Percentiles rank a stretch among this genome's conserved stretches.
phyloP scores from a whole-genome alignment of 129 eudicot genomes.

The Flaveria sonorensis region DNA sequence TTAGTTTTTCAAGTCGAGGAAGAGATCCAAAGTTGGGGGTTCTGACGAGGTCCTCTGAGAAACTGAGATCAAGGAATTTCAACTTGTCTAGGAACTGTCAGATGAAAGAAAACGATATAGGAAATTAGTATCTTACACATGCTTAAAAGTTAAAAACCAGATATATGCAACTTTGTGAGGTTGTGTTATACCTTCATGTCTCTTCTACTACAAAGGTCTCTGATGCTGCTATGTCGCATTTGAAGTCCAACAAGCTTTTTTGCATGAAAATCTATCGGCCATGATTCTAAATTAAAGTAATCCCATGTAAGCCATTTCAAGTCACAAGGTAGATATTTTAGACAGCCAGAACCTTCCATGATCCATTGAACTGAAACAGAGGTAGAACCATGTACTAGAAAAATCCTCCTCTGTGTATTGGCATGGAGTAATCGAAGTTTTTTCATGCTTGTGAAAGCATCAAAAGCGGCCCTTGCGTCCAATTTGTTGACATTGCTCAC shows the following conservation, averaged over 20 bases:
- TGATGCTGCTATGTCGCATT: conserved; percentile 16
- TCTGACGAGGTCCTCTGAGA: conserved; percentile 15
- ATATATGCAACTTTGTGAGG: background rate
- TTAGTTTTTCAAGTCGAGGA: conserved; percentile 27
- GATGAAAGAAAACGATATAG: background rate
- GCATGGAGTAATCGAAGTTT: conserved; percentile 31
- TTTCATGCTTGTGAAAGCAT: conserved; percentile 24
- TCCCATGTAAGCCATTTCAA: conserved; percentile 35
- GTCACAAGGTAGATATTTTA: conserved; percentile 19
- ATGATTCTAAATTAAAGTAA: background rate
- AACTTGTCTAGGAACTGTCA: conserved; percentile 24
- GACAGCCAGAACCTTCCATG: conserved; percentile 6
- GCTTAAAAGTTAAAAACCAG: background rate
- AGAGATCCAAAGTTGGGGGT: conserved; percentile 29
- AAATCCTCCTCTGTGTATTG: conserved; percentile 15
- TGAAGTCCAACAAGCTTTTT: conserved; percentile 29
- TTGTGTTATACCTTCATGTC: conserved; percentile 13
- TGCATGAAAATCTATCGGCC: conserved; percentile 23
- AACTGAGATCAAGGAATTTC: conserved; percentile 30
- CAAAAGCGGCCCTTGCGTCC: conserved; percentile 19
- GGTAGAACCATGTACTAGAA: conserved; percentile 22
- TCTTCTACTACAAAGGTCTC: conserved; percentile 9
- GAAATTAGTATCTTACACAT: background rate
- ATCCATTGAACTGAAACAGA: conserved; percentile 17
- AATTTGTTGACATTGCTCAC: conserved; percentile 7